Base-by-base conservation (phyloP, 805 yeast genomes). In the Teunomyces cretensis region DNA sequence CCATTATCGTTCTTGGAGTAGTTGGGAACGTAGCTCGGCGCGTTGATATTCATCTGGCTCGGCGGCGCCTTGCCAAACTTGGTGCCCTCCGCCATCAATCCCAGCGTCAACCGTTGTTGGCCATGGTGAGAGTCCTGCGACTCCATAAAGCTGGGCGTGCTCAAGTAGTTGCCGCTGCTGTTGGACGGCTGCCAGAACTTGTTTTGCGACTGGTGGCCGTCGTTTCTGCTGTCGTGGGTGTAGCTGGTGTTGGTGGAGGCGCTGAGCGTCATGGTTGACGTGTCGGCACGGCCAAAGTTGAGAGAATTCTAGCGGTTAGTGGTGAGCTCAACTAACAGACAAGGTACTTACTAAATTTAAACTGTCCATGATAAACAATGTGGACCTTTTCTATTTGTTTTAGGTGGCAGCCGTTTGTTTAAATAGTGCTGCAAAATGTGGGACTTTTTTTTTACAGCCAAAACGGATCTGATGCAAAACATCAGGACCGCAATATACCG, bases 11-110 rank as follows among this genome's bases (percentile, higher is more conserved):
- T 37, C 30, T 41, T 33, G 14, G 42, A 47, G 33, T 47, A 49
- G 17, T 35, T 43, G n/a, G 69, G 67, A 27, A 52, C 55, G 47
- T 65, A 67, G 46, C 65, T 61, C 6, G 68, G 65, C 1, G 68
- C 64, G 47, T 62, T 60, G 30, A 59, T 53, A 43, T 58, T 65
- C 57, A 64, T 55, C 6, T 56, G 46, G 38, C 49, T 28, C 44
- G 22, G 28, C 14, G n/a, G 22, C 50, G 47, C 2, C 52, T 55
- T 16, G 9, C 11, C 9, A 8, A 19, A 17, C 26, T 22, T 35
- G 11, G 38, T 11, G 4, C 28, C 12, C 11, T 35, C 38, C 11
- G n/a, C n/a, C n/a, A n/a, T n/a, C n/a, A n/a, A n/a, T n/a, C 19
- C 38, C 38, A 22, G 38, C 38, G 19, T 35, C 38, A 35, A n/a